Conservation (phyloP, 1,284 basidiomycete genomes). For the Hortiboletus rubellus region DNA sequence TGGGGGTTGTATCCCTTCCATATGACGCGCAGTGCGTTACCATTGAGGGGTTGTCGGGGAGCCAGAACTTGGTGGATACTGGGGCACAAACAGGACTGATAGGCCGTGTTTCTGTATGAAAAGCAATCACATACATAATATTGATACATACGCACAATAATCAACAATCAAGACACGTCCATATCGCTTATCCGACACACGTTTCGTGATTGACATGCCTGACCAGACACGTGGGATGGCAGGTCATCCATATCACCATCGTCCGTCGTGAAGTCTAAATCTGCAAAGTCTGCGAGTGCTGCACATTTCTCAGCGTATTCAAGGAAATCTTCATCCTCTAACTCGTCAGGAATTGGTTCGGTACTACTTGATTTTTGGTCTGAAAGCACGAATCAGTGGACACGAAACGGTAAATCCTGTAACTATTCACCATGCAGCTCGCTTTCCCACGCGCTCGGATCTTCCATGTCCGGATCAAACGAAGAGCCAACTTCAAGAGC, state of each 20-base stretch:
- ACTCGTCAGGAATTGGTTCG: slow-evolving; percentile 43
- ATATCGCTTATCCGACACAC: slow-evolving; percentile 18
- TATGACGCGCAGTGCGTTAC: too few relatives aligned
- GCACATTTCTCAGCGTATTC: slow-evolving; percentile 59
- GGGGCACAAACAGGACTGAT: too few relatives aligned
- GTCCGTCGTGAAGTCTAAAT: slow-evolving; percentile 34
- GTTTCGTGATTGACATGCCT: not conserved
- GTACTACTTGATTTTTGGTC: slow-evolving; percentile 12
- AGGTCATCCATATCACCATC: slow-evolving; percentile 28
- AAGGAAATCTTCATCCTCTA: slow-evolving; percentile 57
- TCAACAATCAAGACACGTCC: slow-evolving; percentile 28
- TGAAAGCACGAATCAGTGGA: not conserved
- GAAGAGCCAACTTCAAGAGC: slow-evolving; percentile 70
- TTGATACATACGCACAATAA: slow-evolving; percentile 11
- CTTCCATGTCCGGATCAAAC: slow-evolving; percentile 68
- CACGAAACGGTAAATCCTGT: not conserved
- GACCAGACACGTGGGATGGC: not conserved
- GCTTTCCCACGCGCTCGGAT: slow-evolving; percentile 56
- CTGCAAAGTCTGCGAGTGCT: slow-evolving; percentile 53
- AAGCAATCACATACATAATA: not conserved
- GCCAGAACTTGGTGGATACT: too few relatives aligned
- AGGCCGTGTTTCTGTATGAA: not conserved
- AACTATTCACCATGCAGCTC: slow-evolving; percentile 44
- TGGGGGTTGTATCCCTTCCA: too few relatives aligned
- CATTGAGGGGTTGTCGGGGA: too few relatives aligned